Base-by-base conservation (phyloP, 2,329 filamentous ascomycete genomes). In the Epichloe hybrida region DNA sequence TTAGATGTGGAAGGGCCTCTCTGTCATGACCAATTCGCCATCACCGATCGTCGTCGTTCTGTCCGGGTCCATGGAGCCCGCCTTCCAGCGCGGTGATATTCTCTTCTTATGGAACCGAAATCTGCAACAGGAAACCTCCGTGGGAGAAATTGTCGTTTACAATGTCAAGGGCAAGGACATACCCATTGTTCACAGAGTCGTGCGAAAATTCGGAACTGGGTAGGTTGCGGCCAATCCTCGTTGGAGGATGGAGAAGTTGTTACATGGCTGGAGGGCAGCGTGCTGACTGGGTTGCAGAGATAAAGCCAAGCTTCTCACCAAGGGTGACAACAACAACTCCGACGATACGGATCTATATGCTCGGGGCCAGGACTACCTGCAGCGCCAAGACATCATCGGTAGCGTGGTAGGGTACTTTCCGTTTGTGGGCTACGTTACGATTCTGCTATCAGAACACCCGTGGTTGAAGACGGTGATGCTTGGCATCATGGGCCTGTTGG, bases 391-490 rank as follows among this genome's bases (percentile, higher is more conserved):
- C 64, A 90, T 98, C 51, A 88, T 98, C 52, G 93, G 93, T 43
- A 95, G 86, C 58, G 93, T 97, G 6, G 74, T 93, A 11, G 93
- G 80, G 38, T 98, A 94, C 66, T 83, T 97, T 52, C 93, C 93
- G 0, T 94, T 93, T 61, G 89, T 97, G 13, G 93, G 93, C 57
- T 97, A 97, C 64, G 90, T 97, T 44, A 98, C 93, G 2, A 98
- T 98, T 59, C 74, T 97, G 67, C 74, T 98, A 55, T 93, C 87
- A 55, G 93, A 98, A 67, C 84, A 98, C 65, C 93, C 93, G 5
- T 97, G 91, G 91, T 67, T 97, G 60, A 98, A 98, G 79, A 94
- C 88, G 42, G 91, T 83, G 27, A 87, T 97, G 83, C 68, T 98
- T 62, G 91, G 88, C 1, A 77, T 96, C 48, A 98, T 98, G 93